Evolutionary conservation across 768 basidiomycete species (phyloP).

Genomic region (Fomitopsis serialis): DNA sequence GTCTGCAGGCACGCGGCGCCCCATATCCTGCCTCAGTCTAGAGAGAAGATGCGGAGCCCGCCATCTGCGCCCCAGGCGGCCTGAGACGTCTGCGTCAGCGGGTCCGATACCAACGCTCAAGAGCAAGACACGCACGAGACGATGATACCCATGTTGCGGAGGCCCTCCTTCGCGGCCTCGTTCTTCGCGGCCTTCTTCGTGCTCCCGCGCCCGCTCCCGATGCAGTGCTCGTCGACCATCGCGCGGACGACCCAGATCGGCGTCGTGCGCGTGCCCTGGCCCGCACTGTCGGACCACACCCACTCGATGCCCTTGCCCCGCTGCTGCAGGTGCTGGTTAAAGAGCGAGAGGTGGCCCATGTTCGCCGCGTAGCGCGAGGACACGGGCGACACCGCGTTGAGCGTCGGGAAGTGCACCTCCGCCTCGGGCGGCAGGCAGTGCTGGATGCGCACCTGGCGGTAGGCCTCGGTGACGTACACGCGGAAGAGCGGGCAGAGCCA

Average conservation of each 20-base stretch:
- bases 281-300: slow-evolving; percentile 50
- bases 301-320: slow-evolving; percentile 57
- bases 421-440: slow-evolving; percentile 55
- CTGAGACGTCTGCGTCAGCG: not conserved
- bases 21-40: slow-evolving; percentile 26
- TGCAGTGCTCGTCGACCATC: slow-evolving; percentile 52
- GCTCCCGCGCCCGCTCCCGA: slow-evolving; percentile 59
- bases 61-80: not conserved
- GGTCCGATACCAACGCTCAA: not conserved
- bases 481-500: slow-evolving; percentile 63
- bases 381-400: slow-evolving; percentile 10
- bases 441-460: slow-evolving; percentile 56
- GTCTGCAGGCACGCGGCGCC: slow-evolving; percentile 7
- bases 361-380: slow-evolving; percentile 24
- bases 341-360: slow-evolving; percentile 68
- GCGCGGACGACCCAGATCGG: slow-evolving; percentile 72
- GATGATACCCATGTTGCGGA: slow-evolving; percentile 32
- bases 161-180: slow-evolving; percentile 74
- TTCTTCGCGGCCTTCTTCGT: slow-evolving; percentile 80
- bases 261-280: slow-evolving; percentile 53
- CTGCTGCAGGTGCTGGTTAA: slow-evolving; percentile 75
- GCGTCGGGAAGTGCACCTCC: slow-evolving; percentile 17
- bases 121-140: slow-evolving; percentile 32
- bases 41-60: slow-evolving; percentile 21
- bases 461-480: slow-evolving; percentile 60